phyloP scores from a whole-genome alignment of 2,329 filamentous ascomycete species.

The Fusarium ramigenum region DNA sequence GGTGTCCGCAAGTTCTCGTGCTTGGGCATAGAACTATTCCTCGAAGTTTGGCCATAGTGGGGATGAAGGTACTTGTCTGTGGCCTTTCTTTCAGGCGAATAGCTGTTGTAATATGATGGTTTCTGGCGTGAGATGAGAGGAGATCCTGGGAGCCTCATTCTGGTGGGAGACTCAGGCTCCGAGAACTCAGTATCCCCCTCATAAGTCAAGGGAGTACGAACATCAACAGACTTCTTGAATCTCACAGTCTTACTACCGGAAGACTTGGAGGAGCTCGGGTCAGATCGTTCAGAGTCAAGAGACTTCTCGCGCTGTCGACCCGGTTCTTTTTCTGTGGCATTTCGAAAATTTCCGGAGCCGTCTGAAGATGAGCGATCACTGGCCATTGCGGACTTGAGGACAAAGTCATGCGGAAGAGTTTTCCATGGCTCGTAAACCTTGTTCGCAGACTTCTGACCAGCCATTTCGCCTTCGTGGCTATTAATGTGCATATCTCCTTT shows the following conservation, averaged over 20 bases:
- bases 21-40: not conserved
- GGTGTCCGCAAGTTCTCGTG: conserved; percentile 3
- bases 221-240: conserved; percentile 38
- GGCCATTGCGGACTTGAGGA: not conserved
- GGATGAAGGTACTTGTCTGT: conserved; percentile 10
- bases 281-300: conserved; percentile 32
- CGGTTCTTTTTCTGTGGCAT: not conserved
- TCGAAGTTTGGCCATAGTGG: conserved; percentile 3
- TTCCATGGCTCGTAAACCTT: not conserved
- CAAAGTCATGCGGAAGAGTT: not conserved
- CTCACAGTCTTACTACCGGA: conserved; percentile 41
- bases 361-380: conserved; percentile 12
- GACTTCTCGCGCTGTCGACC: conserved; percentile 14
- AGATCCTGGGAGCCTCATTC: conserved; percentile 10
- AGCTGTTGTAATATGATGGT: not conserved
- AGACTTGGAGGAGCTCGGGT: conserved; percentile 36
- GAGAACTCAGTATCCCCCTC: conserved; percentile 17
- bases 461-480: not conserved
- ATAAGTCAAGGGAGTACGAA: conserved; percentile 20
- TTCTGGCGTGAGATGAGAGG: conserved; percentile 26
- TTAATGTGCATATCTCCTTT: not conserved
- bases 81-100: not conserved
- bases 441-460: not conserved
- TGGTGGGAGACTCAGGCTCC: conserved; percentile 10
- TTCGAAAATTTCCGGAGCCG: not conserved